Evolutionary conservation across 2,329 filamentous ascomycete species (phyloP).

Genomic region (Ceratocystis huliohia): DNA sequence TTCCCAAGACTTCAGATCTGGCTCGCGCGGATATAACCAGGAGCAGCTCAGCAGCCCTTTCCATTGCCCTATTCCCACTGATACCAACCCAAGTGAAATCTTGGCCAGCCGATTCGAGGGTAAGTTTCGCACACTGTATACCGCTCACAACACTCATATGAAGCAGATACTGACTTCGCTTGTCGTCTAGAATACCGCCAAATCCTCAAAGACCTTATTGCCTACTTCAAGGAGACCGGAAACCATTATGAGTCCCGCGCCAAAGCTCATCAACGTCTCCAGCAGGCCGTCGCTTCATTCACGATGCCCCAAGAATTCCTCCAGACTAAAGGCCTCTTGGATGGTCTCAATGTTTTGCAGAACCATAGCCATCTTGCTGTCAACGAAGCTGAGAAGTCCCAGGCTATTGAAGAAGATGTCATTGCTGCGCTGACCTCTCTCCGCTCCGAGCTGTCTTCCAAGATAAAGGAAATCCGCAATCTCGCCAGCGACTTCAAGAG

Average conservation of each 20-base stretch:
- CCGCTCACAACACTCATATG: neutral
- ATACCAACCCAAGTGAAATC: constrained; percentile 74
- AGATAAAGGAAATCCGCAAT: constrained; percentile 96
- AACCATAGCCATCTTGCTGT: constrained; percentile 73
- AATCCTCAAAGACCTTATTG: constrained; percentile 83
- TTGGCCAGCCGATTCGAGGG: constrained; percentile 81
- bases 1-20: neutral
- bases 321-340: constrained; percentile 68
- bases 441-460: constrained; percentile 77
- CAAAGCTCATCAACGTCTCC: constrained; percentile 70
- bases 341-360: constrained; percentile 69
- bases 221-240: constrained; percentile 88
- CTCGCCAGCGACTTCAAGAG: constrained; percentile 94
- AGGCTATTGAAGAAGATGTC: constrained; percentile 82
- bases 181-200: constrained; percentile 68
- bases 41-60: constrained; percentile 55
- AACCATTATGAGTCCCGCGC: constrained; percentile 73
- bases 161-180: constrained; percentile 10
- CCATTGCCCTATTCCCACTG: constrained; percentile 76
- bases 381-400: constrained; percentile 72
- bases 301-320: constrained; percentile 64
- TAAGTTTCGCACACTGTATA: constrained; percentile 31
- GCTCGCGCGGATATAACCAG: neutral
- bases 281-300: constrained; percentile 73
- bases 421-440: constrained; percentile 76